A percentile compares a stretch with the other conserved stretches of the same genome.
Evolutionary conservation across 768 basidiomycete genomes (phyloP).

Genomic region (Suillus luteus): DNA sequence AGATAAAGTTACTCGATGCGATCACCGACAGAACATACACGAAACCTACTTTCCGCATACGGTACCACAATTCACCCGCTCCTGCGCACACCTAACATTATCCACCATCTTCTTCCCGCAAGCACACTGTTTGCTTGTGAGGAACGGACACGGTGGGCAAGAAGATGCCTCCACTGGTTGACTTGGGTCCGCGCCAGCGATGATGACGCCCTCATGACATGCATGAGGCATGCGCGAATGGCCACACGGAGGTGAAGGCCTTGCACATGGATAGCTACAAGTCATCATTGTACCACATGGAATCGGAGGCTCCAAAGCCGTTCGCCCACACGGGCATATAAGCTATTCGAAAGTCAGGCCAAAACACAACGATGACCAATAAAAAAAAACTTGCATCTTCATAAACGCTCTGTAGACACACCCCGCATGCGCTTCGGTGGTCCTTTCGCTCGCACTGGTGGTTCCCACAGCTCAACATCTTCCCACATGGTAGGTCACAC

Average conservation of each 20-base stretch:
- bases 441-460: constrained; percentile 81
- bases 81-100: constrained; percentile 84
- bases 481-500: constrained; percentile 82
- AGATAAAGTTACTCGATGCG: not conserved
- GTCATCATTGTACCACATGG: constrained; percentile 80
- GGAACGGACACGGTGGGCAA: constrained; percentile 88
- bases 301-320: constrained; percentile 85
- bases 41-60: constrained; percentile 70
- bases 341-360: constrained; percentile 43
- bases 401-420: constrained; percentile 86
- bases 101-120: constrained; percentile 84
- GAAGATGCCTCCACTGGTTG: not conserved
- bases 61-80: constrained; percentile 77
- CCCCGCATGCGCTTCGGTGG: constrained; percentile 79
- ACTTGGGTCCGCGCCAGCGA: constrained; percentile 26
- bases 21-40: not conserved
- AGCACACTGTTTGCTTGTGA: constrained; percentile 79
- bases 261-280: constrained; percentile 81
- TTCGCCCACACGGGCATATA: constrained; percentile 83
- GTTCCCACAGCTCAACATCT: constrained; percentile 70
- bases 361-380: not conserved
- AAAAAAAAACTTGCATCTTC: constrained; percentile 66
- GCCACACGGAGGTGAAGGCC: constrained; percentile 73
- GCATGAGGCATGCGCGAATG: constrained; percentile 76
- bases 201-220: constrained; percentile 72